Percentiles rank a stretch among this genome's conserved stretches.
These are phyloP conservation scores for Termitomyces eurrhizus DNA, from an alignment of 768 basidiomycete genomes.

Conservation along the genomic window DNA sequence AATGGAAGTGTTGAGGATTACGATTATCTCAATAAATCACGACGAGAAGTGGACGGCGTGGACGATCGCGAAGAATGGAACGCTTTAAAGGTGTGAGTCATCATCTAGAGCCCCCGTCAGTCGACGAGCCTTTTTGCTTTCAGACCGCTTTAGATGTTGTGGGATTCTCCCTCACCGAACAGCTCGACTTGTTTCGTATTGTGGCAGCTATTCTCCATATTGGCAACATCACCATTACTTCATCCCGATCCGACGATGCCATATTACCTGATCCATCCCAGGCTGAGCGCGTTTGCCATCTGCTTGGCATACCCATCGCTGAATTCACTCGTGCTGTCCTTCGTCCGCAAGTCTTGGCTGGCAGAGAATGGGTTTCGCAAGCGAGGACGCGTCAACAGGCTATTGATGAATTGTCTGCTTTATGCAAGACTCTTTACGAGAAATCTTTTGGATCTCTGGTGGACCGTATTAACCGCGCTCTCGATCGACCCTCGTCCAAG, in stretches of 20 bases:
- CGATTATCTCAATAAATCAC: conserved; percentile 86
- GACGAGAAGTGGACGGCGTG: conserved; percentile 92
- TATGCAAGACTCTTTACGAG: conserved; percentile 96
- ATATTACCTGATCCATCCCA: conserved; percentile 78
- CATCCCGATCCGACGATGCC: conserved; percentile 77
- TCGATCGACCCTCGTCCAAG: conserved; percentile 90
- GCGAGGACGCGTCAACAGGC: conserved; percentile 90
- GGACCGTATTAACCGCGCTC: conserved; percentile 89
- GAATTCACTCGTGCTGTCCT: conserved; percentile 90
- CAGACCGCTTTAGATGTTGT: conserved; percentile 85
- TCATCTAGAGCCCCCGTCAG: not conserved
- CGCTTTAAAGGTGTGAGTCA: conserved; percentile 55
- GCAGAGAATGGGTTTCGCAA: conserved; percentile 95
- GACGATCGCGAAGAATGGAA: conserved; percentile 91
- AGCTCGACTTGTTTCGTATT: conserved; percentile 90
- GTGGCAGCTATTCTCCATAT: conserved; percentile 93
- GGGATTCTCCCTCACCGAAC: conserved; percentile 81
- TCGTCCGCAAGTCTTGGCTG: conserved; percentile 87
- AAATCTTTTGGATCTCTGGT: conserved; percentile 94
- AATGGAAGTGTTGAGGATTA: conserved; percentile 76
- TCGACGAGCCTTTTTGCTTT: not conserved
- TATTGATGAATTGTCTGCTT: conserved; percentile 82
- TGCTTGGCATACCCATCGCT: conserved; percentile 81
- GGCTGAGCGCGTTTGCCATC: conserved; percentile 85
- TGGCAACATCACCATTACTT: conserved; percentile 84